Evolutionary conservation across 306 rosid genomes (phyloP).

Genomic region (Rubus parviflorus): DNA sequence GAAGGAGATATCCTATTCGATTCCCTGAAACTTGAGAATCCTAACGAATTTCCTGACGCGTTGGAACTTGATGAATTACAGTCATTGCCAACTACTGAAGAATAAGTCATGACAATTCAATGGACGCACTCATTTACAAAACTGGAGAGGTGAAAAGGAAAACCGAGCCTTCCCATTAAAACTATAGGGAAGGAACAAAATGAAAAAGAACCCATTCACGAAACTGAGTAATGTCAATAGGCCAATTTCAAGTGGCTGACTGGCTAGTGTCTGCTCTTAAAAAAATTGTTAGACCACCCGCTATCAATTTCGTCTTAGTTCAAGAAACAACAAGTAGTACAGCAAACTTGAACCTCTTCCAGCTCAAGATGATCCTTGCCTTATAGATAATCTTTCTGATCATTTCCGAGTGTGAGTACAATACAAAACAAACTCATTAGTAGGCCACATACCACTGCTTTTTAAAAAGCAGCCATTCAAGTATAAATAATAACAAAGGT

Average conservation of each 20-base stretch:
- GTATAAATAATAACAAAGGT: not conserved
- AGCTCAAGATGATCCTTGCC: conserved; percentile 25
- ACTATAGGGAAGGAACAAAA: conserved; percentile 4
- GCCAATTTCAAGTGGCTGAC: not conserved
- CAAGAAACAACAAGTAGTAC: not conserved
- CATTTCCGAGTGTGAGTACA: not conserved
- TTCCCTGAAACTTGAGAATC: not conserved
- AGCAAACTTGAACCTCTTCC: conserved; percentile 23
- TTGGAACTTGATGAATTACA: not conserved
- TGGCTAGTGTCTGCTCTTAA: not conserved
- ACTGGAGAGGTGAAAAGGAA: not conserved
- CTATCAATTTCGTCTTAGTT: not conserved
- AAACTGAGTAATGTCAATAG: not conserved
- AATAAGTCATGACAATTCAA: not conserved
- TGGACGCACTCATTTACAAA: not conserved
- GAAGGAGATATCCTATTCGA: not conserved
- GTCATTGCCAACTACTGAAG: not conserved
- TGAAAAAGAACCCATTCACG: not conserved
- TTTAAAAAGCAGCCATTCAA: not conserved
- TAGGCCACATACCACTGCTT: not conserved
- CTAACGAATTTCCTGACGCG: not conserved
- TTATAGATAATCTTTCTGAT: conserved; percentile 77
- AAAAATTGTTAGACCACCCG: not conserved
- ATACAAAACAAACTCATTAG: conserved; percentile 17
- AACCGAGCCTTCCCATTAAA: conserved; percentile 3